phyloP scores from a whole-genome alignment of 148 eudicot genomes.

The Polygonum aviculare region DNA sequence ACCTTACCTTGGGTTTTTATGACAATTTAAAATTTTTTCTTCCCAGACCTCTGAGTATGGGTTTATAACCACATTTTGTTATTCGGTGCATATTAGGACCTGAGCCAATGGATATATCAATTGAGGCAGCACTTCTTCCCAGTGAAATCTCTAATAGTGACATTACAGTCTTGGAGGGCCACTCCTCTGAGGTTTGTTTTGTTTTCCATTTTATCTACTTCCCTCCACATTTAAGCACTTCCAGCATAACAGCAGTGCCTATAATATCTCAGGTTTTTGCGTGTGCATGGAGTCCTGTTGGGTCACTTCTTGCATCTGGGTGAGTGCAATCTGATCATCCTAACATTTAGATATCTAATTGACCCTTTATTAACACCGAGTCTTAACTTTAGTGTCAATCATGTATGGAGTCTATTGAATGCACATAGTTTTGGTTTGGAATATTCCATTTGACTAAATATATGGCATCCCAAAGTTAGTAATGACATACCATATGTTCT shows the following conservation, averaged over 20 bases:
- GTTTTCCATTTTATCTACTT: neutral
- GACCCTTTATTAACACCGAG: neutral
- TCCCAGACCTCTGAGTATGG: neutral
- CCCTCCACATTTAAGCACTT: constrained; percentile 5
- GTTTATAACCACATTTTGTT: neutral
- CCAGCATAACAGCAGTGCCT: neutral
- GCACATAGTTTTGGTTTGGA: neutral
- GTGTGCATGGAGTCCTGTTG: constrained; percentile 71
- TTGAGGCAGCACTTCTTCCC: constrained; percentile 14
- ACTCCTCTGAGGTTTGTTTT: constrained; percentile 51
- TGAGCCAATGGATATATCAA: constrained; percentile 48
- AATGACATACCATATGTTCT: neutral
- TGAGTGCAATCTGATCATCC: constrained; percentile 22
- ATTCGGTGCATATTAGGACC: constrained; percentile 25
- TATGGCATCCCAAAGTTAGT: neutral
- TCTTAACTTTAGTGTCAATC: neutral
- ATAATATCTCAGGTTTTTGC: constrained; percentile 43
- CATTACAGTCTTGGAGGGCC: constrained; percentile 52
- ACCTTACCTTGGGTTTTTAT: neutral
- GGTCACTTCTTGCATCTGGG: constrained; percentile 76
- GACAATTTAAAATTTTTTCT: neutral
- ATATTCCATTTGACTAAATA: neutral
- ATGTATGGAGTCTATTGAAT: neutral
- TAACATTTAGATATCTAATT: neutral
- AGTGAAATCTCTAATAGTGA: constrained; percentile 36